Percentiles rank a stretch among this genome's conserved stretches.
Conservation (phyloP, 345 rosid genomes). For the Geranium rotundifolium region DNA sequence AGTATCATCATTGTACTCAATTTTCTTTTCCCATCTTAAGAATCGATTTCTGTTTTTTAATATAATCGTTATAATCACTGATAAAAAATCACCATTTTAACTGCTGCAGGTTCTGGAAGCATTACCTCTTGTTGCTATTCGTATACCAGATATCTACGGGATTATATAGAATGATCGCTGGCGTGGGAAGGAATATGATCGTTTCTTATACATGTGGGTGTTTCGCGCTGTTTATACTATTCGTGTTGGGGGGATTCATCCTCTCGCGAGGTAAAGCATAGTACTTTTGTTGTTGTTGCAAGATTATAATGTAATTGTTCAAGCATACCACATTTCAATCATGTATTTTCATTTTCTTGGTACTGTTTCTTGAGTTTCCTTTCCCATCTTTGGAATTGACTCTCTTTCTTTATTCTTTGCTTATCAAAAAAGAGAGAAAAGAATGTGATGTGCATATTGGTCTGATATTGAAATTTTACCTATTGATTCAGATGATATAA, state of each 20-base stretch:
- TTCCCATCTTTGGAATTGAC: too few relatives aligned
- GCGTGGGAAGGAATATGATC: slow-evolving; percentile 30
- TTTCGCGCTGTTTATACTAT: slow-evolving; percentile 21
- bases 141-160: slow-evolving; percentile 35
- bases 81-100: not conserved
- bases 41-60: too few relatives aligned
- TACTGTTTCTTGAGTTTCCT: too few relatives aligned
- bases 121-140: slow-evolving; percentile 21
- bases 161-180: slow-evolving; percentile 27
- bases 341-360: too few relatives aligned
- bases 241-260: slow-evolving; percentile 32
- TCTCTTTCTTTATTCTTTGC: too few relatives aligned
- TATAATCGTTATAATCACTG: too few relatives aligned
- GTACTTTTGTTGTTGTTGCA: not conserved
- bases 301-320: too few relatives aligned
- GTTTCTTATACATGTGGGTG: slow-evolving; percentile 33
- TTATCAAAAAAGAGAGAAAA: too few relatives aligned
- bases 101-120: slow-evolving; percentile 30
- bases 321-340: not conserved
- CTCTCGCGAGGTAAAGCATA: slow-evolving; percentile 22
- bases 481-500: slow-evolving; percentile 29
- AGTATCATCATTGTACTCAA: too few relatives aligned
- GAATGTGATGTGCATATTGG: too few relatives aligned
- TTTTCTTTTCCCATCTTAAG: too few relatives aligned
- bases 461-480: too few relatives aligned